Evolutionary conservation across 2,329 filamentous ascomycete genomes (phyloP), one percentile per base, ranked within the genome.

Genomic region (Chalaropsis ovoidea): DNA sequence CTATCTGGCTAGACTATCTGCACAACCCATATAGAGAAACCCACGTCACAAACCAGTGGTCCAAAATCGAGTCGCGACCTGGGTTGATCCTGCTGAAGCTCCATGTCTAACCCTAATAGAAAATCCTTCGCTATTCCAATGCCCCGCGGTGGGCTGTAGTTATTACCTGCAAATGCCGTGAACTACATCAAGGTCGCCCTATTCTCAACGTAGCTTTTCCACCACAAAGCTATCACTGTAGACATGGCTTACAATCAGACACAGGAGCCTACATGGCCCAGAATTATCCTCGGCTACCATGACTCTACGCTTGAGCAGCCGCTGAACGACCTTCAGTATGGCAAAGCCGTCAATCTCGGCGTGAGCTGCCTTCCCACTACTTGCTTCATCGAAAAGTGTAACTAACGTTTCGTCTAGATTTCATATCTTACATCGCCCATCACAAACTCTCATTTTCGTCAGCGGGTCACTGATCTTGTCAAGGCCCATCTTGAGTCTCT

Each of bases 351-450:
- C 69, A 86, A 87, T 71, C 77, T 82, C 69, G 86, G 86, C 76
- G 86, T 88, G 81, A 78, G 84, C 78, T 41, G 31, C 10, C 35
- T 41, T 19, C 52, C 15, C 27, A 10, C 31, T 19, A 49, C n/a
- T 42, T 43, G 19, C 22, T 31, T 56, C 13, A 19, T 42, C 24
- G 31, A 10, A 19, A 60, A 19, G n/a, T 17, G 19, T 45, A 8
- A 31, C 65, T 72, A 62, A 70, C 68, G 71, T 66, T 65, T 63
- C 10, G 65, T 61, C 61, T 65, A 92, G 88, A 90, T 93, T 77
- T 84, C 86, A 72, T 89, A 91, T 78, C 81, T 89, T 69, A 92
- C 89, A 3, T 86, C 85, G 19, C 87, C 88, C 62, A 86, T 95
- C 72, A 93, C 89, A 47, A 94, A 88, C 71, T 74, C 78, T 22